A percentile compares a stretch with the other conserved stretches of the same genome.
phyloP scores from a whole-genome alignment of 169 alveolate species.

The Plasmodium cynomolgi region DNA sequence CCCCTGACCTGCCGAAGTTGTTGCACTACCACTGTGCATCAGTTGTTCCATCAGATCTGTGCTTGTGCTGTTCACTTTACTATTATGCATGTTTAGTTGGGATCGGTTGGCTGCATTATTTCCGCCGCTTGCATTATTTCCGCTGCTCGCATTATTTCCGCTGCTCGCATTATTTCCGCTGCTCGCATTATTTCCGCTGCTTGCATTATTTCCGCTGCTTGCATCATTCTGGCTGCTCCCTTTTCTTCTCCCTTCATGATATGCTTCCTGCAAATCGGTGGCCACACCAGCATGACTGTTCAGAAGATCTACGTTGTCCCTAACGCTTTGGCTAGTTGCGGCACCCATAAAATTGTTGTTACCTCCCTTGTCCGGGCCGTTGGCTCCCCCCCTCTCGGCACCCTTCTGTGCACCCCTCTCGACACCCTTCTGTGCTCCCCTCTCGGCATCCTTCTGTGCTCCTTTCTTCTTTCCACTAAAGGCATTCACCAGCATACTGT shows the following conservation, averaged over 20 bases:
- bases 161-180: background rate
- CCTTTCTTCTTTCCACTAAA: slow-evolving; percentile 41
- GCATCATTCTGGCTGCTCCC: background rate
- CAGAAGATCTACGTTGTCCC: background rate
- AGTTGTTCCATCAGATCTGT: background rate
- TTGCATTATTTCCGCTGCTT: background rate
- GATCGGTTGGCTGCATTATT: background rate
- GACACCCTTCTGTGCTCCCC: background rate
- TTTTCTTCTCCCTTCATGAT: background rate
- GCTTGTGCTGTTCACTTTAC: background rate
- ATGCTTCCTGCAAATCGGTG: background rate
- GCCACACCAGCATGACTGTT: background rate
- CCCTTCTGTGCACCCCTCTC: background rate
- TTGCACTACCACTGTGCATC: background rate
- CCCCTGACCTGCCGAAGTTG: background rate
- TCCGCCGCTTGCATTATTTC: background rate
- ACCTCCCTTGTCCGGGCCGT: background rate
- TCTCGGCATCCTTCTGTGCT: background rate
- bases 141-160: background rate
- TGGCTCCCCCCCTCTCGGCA: background rate
- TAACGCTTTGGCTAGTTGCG: background rate
- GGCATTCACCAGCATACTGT: slow-evolving; percentile 45
- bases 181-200: background rate
- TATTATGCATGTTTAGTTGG: background rate
- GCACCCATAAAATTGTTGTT: background rate